Conservation (phyloP, 192 early-diverging fungal genomes). For the Podila clonocystis region DNA sequence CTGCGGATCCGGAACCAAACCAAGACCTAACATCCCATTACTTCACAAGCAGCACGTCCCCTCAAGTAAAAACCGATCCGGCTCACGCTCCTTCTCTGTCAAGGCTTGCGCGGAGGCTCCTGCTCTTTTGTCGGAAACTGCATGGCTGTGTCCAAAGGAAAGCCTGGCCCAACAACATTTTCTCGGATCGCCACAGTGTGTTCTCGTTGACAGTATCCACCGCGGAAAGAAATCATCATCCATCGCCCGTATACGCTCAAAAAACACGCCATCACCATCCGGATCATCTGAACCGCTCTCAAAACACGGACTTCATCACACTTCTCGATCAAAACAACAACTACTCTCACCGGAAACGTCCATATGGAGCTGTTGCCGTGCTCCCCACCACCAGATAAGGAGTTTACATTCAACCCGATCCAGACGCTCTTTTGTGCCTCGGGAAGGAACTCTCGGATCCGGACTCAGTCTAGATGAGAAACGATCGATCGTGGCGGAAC, state of each 20-base stretch:
- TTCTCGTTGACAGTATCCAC: slow-evolving; percentile 26
- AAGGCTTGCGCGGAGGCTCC: slow-evolving; percentile 19
- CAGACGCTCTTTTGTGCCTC: slow-evolving; percentile 9
- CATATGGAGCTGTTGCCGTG: slow-evolving; percentile 3
- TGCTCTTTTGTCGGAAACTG: slow-evolving; percentile 2
- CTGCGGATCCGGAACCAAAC: slow-evolving; percentile 5
- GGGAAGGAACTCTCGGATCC: background rate
- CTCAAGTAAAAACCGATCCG: too few relatives aligned
- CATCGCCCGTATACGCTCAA: slow-evolving; percentile 13
- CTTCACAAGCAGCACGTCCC: background rate
- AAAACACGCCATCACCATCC: background rate
- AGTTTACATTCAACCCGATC: slow-evolving; percentile 8
- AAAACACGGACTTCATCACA: too few relatives aligned
- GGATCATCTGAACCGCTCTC: too few relatives aligned
- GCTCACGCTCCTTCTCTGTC: slow-evolving; percentile 27
- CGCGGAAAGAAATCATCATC: slow-evolving; percentile 24
- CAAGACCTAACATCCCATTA: slow-evolving; percentile 8
- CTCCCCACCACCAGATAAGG: background rate
- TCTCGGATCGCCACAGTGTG: slow-evolving; percentile 25
- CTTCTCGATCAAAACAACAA: background rate
- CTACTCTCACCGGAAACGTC: background rate
- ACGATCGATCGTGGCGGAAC: slow-evolving; percentile 12
- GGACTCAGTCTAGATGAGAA: slow-evolving; percentile 7
- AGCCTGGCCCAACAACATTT: slow-evolving; percentile 22
- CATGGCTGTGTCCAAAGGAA: slow-evolving; percentile 12